These are phyloP conservation scores for Pseudisothecium myosuroides DNA, from an alignment of 225 moss, liverwort and hornwort genomes.

Conservation along the genomic window DNA sequence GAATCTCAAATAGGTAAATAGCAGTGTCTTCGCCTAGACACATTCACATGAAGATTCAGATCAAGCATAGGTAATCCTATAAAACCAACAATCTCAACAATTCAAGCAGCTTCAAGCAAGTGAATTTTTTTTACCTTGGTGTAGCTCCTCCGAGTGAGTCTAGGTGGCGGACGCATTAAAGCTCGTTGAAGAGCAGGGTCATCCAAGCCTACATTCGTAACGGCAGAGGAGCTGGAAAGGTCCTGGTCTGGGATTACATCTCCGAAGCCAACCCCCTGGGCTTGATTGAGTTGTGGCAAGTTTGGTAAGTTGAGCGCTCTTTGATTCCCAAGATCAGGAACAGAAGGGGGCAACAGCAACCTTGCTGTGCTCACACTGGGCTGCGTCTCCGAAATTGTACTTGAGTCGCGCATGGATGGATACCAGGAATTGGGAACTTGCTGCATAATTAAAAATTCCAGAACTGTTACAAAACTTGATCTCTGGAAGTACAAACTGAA, in stretches of 20 bases:
- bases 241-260: slow-evolving; percentile 30
- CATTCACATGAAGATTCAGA: background rate
- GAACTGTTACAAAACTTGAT: background rate
- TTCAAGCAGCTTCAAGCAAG: background rate
- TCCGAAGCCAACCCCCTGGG: slow-evolving; percentile 7
- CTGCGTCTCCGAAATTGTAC: slow-evolving; percentile 19
- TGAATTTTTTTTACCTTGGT: slow-evolving; percentile 36
- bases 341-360: slow-evolving; percentile 21
- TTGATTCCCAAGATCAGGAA: slow-evolving; percentile 13
- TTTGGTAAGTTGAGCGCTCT: slow-evolving; percentile 1
- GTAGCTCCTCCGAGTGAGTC: slow-evolving; percentile 60
- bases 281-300: slow-evolving; percentile 22
- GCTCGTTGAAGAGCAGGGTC: slow-evolving; percentile 27
- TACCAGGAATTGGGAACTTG: slow-evolving; percentile 40
- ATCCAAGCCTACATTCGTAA: slow-evolving; percentile 12
- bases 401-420: slow-evolving; percentile 17
- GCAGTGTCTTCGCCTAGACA: background rate
- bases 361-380: slow-evolving; percentile 23
- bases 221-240: slow-evolving; percentile 2
- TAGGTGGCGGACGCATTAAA: slow-evolving; percentile 34
- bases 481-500: background rate
- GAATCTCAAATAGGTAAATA: background rate
- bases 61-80: background rate
- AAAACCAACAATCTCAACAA: background rate
- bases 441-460: background rate